Evolutionary conservation across 345 rosid genomes (phyloP), one percentile per base, ranked within the genome.

Genomic region (Cochlearia excelsa): DNA sequence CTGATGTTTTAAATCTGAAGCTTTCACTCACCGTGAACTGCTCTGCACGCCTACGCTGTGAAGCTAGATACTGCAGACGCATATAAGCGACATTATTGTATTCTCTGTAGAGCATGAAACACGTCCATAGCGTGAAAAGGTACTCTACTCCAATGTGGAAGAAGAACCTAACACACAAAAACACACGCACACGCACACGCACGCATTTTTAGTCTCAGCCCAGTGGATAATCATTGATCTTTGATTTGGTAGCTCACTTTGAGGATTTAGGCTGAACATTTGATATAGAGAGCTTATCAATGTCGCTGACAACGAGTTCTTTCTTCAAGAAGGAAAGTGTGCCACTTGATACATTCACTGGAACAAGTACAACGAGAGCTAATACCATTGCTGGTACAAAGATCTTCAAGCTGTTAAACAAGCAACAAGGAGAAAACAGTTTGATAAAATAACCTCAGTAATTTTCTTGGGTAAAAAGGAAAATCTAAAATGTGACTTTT

Each of bases 201-300:
- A 16, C 23, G 0, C 23, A 16, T 16, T 39, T 26, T 52, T 26
- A 65, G 16, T 31, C 16, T 33, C 26, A 50, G 35, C 3, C 23
- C 9, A 46, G 8, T 35, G 26, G 37, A 57, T 16, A 50, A 9
- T 7, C 29, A 11, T 35, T 29, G 1, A 42, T 31, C 26, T 42
- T 16, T 51, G 23, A 48, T 16, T 16, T 16, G 23, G 23, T 16
- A 58, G 9, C 69, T 69, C 58, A 87, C 97, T 88, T 83, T 49
- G 71, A 50, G 67, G 99, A 93, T 71, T 75, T 50, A 27, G 97
- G 89, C 26, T 63, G 86, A 50, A 93, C 97, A 63, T 93, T 93
- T 9, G 99, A 93, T 68, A 93, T 85, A 0, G 99, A 93, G 49
- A 93, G 91, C 79, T 81, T 93, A 72, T 93, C 99, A 16, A 93